Conservation (phyloP, 2,329 filamentous ascomycete species). For the Alternaria conjuncta region DNA sequence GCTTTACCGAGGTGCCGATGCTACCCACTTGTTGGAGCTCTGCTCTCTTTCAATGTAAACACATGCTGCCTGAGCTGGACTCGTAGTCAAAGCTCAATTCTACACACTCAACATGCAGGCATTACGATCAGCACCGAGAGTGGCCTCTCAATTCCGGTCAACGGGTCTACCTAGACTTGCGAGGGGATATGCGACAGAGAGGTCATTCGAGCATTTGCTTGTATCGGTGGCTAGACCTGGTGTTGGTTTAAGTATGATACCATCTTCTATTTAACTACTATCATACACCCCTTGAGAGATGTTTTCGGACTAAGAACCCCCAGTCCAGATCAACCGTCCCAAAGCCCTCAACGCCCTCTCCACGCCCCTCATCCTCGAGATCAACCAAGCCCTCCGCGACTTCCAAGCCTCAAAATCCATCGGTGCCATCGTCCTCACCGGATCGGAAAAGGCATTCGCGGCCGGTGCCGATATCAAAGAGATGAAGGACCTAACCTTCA, state of each 20-base stretch:
- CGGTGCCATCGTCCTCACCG: conserved; percentile 71
- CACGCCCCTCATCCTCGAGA: conserved; percentile 87
- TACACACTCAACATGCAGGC: conserved; percentile 51
- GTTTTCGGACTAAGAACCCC: conserved; percentile 11
- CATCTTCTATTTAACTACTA: background rate
- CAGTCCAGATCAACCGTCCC: conserved; percentile 91
- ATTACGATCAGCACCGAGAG: conserved; percentile 65
- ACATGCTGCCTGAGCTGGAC: background rate
- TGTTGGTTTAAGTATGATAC: conserved; percentile 78
- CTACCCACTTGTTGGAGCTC: conserved; percentile 26
- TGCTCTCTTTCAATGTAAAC: background rate
- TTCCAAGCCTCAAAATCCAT: conserved; percentile 43
- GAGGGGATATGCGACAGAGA: conserved; percentile 58
- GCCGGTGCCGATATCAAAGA: conserved; percentile 98
- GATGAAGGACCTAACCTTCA: conserved; percentile 92
- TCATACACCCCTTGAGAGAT: background rate
- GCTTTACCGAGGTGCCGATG: conserved; percentile 38
- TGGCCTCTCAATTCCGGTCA: conserved; percentile 64
- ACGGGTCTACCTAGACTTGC: conserved; percentile 63
- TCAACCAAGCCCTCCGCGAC: conserved; percentile 56
- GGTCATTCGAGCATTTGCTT: conserved; percentile 78
- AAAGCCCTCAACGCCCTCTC: conserved; percentile 95
- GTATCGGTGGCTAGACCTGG: conserved; percentile 85
- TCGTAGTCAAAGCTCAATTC: conserved; percentile 6
- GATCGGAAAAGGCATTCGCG: conserved; percentile 78